Base-by-base conservation (phyloP, 345 rosid genomes). In the Viola odorata region DNA sequence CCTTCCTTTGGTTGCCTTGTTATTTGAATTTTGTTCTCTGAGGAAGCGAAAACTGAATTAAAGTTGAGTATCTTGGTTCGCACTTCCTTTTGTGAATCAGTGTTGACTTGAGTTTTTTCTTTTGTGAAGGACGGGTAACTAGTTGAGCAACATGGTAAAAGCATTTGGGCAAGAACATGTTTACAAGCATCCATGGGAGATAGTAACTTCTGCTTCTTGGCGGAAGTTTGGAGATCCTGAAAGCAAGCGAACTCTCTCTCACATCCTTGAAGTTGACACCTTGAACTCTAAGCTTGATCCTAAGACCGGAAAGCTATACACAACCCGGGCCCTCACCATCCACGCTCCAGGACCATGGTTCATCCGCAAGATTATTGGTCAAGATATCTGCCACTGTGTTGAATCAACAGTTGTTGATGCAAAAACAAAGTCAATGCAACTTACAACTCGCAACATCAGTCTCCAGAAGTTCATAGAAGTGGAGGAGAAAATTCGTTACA, bases 271-370 rank as follows among this genome's bases (percentile, higher is more conserved):
- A 64, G 95, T 88, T 60, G 95, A 94, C 70, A 90, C 96, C 8
- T 76, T 90, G 83, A 86, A 78, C 80, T 79, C 55, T 4, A 88
- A 73, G 75, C 83, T 84, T 6, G 98, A 92, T 15, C 15, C 83
- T 32, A 70, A 69, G 1, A 68, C 82, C 0, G 98, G 96, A 61
- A 92, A 75, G 81, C 95, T 94, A 16, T 80, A 83, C 77, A 88
- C 97, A 1, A 90, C 95, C 5, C 97, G 95, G 41, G 97, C 89
- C 3, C 79, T 90, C 48, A 86, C 95, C 8, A 65, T 90, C 57
- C 99, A 90, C 70, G 84, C 91, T 58, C 95, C 97, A 0, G 99
- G 99, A 14, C 95, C 99, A 45, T 94, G 97, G 99, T 88, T 92
- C 57, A 68, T 89, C 45, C 91, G 81, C 69, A 77, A 77, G 69